phyloP scores from a whole-genome alignment of 768 basidiomycete species.

The Galerina sulciceps region DNA sequence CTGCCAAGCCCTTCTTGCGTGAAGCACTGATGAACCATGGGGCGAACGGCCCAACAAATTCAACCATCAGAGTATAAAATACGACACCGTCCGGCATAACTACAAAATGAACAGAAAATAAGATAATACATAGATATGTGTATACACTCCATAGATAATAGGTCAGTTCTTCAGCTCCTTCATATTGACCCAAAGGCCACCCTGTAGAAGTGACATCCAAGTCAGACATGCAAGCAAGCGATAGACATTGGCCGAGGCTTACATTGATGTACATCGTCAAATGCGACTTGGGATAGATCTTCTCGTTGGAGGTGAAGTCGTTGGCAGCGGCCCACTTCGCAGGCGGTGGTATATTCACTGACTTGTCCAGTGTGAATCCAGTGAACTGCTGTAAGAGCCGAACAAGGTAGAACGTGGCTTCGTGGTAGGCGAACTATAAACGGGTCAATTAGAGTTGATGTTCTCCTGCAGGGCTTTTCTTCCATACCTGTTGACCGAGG shows the following conservation, averaged over 20 bases:
- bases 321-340: constrained; percentile 28
- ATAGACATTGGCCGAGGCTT: constrained; percentile 15
- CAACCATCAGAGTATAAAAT: too few relatives aligned
- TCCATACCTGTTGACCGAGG: constrained; percentile 43
- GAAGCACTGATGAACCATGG: too few relatives aligned
- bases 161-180: constrained; percentile 10
- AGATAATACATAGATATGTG: constrained; percentile 13
- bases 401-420: constrained; percentile 58
- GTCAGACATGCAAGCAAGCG: not conserved
- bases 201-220: constrained; percentile 25
- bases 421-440: constrained; percentile 65
- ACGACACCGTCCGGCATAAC: too few relatives aligned
- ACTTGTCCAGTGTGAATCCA: constrained; percentile 39
- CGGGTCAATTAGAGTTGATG: not conserved
- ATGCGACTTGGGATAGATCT: constrained; percentile 40
- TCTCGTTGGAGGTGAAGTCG: constrained; percentile 41
- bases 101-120: too few relatives aligned
- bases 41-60: too few relatives aligned
- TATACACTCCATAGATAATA: not conserved
- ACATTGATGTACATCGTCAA: constrained; percentile 49
- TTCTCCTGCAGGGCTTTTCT: not conserved
- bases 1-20: too few relatives aligned
- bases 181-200: constrained; percentile 49
- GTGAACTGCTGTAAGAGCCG: constrained; percentile 55
- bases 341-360: constrained; percentile 33